Evolutionary conservation across 805 yeast species (phyloP).

Genomic region (Cyberlindnera misumaiensis): DNA sequence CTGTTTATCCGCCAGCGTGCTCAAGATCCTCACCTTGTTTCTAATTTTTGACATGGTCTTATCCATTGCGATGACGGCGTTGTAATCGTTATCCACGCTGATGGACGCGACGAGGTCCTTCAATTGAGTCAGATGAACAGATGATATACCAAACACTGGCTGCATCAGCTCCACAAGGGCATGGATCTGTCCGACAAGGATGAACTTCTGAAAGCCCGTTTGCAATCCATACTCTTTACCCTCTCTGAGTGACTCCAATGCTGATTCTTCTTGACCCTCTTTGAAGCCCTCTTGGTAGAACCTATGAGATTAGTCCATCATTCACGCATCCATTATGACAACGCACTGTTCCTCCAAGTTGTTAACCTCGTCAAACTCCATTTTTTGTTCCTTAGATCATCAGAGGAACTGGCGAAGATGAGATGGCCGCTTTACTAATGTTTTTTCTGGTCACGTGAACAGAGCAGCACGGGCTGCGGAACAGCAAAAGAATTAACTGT

Average conservation of each 20-base stretch:
- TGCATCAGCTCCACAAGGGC: constrained; percentile 33
- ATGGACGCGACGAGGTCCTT: constrained; percentile 25
- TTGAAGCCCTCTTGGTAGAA: constrained; percentile 61
- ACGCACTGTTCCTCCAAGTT: constrained; percentile 49
- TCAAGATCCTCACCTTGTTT: constrained; percentile 53
- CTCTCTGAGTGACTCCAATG: constrained; percentile 54
- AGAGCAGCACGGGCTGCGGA: too few relatives aligned
- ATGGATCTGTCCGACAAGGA: constrained; percentile 62
- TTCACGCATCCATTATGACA: background rate
- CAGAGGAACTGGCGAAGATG: too few relatives aligned
- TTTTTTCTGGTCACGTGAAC: too few relatives aligned
- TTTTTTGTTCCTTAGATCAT: background rate
- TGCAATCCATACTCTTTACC: constrained; percentile 84
- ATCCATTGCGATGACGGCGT: constrained; percentile 50
- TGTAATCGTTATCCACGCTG: constrained; percentile 42
- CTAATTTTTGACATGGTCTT: constrained; percentile 45
- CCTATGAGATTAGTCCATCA: constrained; percentile 10
- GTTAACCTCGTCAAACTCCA: constrained; percentile 47
- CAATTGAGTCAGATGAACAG: constrained; percentile 22
- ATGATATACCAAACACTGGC: too few relatives aligned
- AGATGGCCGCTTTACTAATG: too few relatives aligned
- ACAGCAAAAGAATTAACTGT: too few relatives aligned
- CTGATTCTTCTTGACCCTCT: constrained; percentile 64
- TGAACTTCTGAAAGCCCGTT: constrained; percentile 64
- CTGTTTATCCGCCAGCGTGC: constrained; percentile 24